Evolutionary conservation across 2,329 filamentous ascomycete species (phyloP).

Genomic region (Exophiala lecanii-corni): DNA sequence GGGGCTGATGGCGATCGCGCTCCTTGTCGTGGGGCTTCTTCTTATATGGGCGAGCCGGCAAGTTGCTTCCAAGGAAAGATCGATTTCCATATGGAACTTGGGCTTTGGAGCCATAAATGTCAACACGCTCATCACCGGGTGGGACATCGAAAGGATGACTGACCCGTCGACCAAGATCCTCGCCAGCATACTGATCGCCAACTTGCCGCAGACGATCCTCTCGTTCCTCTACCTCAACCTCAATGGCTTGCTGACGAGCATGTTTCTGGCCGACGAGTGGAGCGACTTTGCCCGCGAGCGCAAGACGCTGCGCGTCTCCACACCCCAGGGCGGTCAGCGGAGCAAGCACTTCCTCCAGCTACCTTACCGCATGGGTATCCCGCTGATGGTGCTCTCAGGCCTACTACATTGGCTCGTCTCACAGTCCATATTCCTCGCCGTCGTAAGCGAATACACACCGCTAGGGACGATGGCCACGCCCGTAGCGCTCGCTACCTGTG

Average conservation of each 20-base stretch:
- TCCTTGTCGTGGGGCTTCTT: constrained; percentile 7
- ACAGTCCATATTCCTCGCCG: constrained; percentile 40
- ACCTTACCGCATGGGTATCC: constrained; percentile 36
- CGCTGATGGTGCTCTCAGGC: constrained; percentile 31
- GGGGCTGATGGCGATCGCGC: constrained; percentile 7
- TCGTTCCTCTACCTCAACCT: constrained; percentile 35
- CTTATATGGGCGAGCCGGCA: constrained; percentile 5
- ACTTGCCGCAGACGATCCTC: constrained; percentile 34
- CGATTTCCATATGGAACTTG: constrained; percentile 11
- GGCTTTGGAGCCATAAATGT: constrained; percentile 24
- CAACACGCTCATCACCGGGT: constrained; percentile 18
- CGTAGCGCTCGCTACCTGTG: constrained; percentile 19
- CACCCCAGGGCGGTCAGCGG: constrained; percentile 34
- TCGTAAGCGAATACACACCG: constrained; percentile 28
- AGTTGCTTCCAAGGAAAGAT: not conserved
- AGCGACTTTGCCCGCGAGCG: constrained; percentile 35
- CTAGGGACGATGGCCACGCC: constrained; percentile 8
- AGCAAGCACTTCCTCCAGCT: constrained; percentile 39
- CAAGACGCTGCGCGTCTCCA: constrained; percentile 37
- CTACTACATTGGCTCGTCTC: constrained; percentile 44
- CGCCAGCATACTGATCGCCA: constrained; percentile 29
- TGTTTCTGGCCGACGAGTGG: constrained; percentile 48
- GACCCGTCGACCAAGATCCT: constrained; percentile 6
- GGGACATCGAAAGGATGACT: constrained; percentile 5
- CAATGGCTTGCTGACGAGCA: constrained; percentile 40